Conservation (phyloP, 345 rosid species). For the Noccaea bulbosa region DNA sequence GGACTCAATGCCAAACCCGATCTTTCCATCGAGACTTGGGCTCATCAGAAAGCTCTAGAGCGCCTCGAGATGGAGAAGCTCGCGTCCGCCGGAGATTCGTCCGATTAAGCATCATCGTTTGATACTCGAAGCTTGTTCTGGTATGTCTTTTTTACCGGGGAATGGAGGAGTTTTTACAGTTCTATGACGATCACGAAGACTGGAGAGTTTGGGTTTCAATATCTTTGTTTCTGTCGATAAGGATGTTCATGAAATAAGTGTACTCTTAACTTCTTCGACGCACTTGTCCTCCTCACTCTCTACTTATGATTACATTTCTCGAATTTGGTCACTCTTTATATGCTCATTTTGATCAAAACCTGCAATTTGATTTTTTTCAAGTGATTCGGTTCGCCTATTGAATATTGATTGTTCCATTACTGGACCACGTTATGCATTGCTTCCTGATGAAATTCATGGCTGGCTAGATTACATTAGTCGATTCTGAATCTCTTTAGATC, state of each 20-base stretch:
- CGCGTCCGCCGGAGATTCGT: constrained; percentile 39
- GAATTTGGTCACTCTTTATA: constrained; percentile 22
- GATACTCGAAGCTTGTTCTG: constrained; percentile 24
- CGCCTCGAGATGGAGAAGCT: constrained; percentile 76
- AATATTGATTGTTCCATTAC: not conserved
- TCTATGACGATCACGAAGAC: constrained; percentile 39
- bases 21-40: constrained; percentile 99
- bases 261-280: constrained; percentile 27
- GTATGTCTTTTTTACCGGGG: constrained; percentile 33
- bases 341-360: constrained; percentile 20
- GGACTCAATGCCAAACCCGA: constrained; percentile 99
- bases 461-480: not conserved
- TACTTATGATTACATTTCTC: constrained; percentile 12
- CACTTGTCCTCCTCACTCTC: constrained; percentile 16
- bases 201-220: constrained; percentile 37
- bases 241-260: constrained; percentile 40
- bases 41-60: constrained; percentile 92
- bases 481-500: constrained; percentile 19
- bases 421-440: not conserved
- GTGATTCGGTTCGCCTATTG: constrained; percentile 5
- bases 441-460: not conserved
- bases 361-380: not conserved
- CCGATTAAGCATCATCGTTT: constrained; percentile 34
- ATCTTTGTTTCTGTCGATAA: constrained; percentile 38
- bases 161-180: constrained; percentile 19